Conservation (phyloP, 2,329 filamentous ascomycete genomes). For the Coniochaeta prunicola region DNA sequence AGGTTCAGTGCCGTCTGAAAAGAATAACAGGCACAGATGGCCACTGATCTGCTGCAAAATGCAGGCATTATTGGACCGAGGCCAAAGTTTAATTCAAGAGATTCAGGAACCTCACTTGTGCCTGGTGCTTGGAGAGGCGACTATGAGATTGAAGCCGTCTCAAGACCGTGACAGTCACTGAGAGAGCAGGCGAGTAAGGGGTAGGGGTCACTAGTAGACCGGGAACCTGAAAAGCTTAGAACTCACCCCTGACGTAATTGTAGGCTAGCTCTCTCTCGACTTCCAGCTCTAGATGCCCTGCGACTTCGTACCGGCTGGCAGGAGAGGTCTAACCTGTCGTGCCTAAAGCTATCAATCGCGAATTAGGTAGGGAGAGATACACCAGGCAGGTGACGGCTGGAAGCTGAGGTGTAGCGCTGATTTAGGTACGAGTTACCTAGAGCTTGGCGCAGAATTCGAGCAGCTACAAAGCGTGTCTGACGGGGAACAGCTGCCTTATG, state of each 20-base stretch:
- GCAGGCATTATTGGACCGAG: not conserved
- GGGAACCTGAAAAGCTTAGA: not conserved
- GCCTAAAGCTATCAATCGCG: too few species aligned
- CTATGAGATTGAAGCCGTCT: not conserved
- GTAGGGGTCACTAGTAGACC: not conserved
- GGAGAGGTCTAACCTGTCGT: too few species aligned
- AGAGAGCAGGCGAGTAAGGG: not conserved
- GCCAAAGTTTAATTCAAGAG: not conserved
- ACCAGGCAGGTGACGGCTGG: too few species aligned
- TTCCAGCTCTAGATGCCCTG: not conserved
- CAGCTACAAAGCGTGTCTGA: too few species aligned
- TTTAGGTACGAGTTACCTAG: too few species aligned
- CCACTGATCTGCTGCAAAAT: not conserved
- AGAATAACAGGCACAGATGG: not conserved
- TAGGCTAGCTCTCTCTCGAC: not conserved
- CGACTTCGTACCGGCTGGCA: not conserved
- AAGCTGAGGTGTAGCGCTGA: too few species aligned
- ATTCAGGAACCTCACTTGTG: not conserved
- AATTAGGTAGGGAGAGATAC: too few species aligned
- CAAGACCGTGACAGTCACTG: not conserved
- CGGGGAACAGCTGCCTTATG: not conserved
- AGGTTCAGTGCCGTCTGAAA: not conserved
- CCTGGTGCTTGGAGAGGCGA: not conserved
- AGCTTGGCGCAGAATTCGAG: too few species aligned
- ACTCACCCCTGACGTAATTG: not conserved